These are phyloP conservation scores for Pleurotus giganteus DNA, from an alignment of 768 basidiomycete genomes.

Conservation along the genomic window DNA sequence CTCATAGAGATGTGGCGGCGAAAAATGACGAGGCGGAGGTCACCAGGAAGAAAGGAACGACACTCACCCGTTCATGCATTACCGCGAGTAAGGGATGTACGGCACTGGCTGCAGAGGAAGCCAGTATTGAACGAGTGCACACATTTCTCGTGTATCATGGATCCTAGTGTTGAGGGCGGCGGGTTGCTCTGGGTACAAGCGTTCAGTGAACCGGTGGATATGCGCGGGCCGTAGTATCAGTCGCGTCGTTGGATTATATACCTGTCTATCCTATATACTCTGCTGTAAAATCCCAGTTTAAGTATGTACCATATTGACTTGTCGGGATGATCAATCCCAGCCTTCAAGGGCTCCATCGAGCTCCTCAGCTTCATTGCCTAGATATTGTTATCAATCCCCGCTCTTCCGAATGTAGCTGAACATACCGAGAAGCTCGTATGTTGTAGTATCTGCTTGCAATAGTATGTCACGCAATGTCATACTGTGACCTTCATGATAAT, in stretches of 20 bases:
- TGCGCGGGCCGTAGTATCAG: conserved; percentile 6
- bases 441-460: conserved; percentile 34
- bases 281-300: no score
- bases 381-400: neutral
- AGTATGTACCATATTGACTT: neutral
- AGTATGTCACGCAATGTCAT: conserved; percentile 50
- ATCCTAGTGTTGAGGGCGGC: conserved; percentile 31
- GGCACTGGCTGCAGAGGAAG: conserved; percentile 28
- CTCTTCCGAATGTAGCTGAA: neutral
- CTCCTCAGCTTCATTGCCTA: neutral
- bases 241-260: no score
- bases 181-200: conserved; percentile 33
- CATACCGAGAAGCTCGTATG: conserved; percentile 38
- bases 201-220: conserved; percentile 20
- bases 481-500: conserved; percentile 37
- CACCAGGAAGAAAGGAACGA: conserved; percentile 1
- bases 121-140: conserved; percentile 34
- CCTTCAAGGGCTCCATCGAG: neutral
- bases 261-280: no score
- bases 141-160: conserved; percentile 39
- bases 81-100: conserved; percentile 19
- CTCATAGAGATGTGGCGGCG: conserved; percentile 20
- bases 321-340: neutral
- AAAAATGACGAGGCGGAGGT: conserved; percentile 5
- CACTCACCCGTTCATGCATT: conserved; percentile 6